Base-by-base conservation (phyloP, 2,329 filamentous ascomycete species). In the Calcarisporium arbuscula region DNA sequence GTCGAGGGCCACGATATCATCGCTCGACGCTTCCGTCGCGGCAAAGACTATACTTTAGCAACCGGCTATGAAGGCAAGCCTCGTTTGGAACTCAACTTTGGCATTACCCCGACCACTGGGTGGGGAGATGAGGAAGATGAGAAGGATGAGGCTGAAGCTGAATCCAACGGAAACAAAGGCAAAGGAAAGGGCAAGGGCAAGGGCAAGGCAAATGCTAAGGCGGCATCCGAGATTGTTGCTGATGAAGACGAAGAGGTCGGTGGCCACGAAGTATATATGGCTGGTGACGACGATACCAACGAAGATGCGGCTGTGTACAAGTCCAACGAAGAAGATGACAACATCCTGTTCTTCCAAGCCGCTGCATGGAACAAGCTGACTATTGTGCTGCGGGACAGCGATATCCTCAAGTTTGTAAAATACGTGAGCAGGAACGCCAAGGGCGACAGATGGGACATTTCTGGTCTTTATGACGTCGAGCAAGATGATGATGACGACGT, bases 371-470 rank as follows among this genome's bases (percentile, higher is more conserved):
- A 96, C 60, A 86, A 84, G 44, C 71, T 98, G 66, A 88, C 82
- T 44, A 77, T 98, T 45, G 92, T 96, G 20, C 66, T 96, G 47
- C 75, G 92, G 38, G 92, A 98, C 56, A 79, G 77, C 46, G 89
- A 86, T 11, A 82, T 84, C 11, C 68, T 98, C 53, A 82, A 86
- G 57, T 98, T 98, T 56, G 88, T 96, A 52, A 98, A 96, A 68
- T 98, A 96, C 58, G 83, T 98, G 16, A 94, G 84, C 60, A 71
- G 71, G 40, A 76, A 72, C 32, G 92, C 92, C 7, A 77, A 77
- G 52, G 92, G 92, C 1, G 92, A 96, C 61, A 73, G 92, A 28
- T 96, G 89, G 87, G 92, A 98, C 62, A 70, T 96, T 32, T 82
- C 78, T 30, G 92, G 80, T 1, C 78, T 79, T 21, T 86, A 85